Evolutionary conservation across 192 early-diverging fungal species (phyloP), one percentile per base, ranked within the genome.

Genomic region (Rhizophlyctis rosea): DNA sequence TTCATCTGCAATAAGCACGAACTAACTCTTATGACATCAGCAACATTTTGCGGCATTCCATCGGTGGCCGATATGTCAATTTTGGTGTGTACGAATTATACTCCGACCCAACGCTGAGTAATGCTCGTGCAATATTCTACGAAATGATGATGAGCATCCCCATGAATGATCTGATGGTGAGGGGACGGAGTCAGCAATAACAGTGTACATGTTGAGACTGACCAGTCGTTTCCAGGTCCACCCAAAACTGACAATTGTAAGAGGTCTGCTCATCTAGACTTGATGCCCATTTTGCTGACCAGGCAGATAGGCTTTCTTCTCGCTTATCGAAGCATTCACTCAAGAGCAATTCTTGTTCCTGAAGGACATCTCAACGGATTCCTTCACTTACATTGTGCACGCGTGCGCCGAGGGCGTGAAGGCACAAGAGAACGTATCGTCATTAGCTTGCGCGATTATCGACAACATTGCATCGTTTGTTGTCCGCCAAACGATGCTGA

Each of bases 71-170:
- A 54, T 96, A 94, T 67, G 90, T 94, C 39, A 90, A 89, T 35
- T 93, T 96, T 75, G 91, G 91, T n/a, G 90, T 94, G 33, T 90
- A 94, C 75, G 84, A 84, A 52, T 76, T 96, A 29, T 96, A 96
- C 60, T 82, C 85, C 47, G 93, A 95, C 69, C 82, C 78, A 16
- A 87, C 93, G 21, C 71, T 93, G 36, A 84, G 86, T 52, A 72
- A 77, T 31, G 87, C 87, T 2, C 70, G 91, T 39, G 66, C 73
- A 5, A 73, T 84, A 7, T 67, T 85, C 23, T 87, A 89, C 62
- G 81, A 82, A 56, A 70, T 95, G 54, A 85, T 91, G 72, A 69
- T 87, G 36, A 77, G 72, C 35, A 82, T 92, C 47, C 91, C 91
- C 16, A 58, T 89, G 25, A 69, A 79, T 5, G 91, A 95, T 70